phyloP scores from a whole-genome alignment of 176 grass and related monocot species.

The Musa troglodytarum region DNA sequence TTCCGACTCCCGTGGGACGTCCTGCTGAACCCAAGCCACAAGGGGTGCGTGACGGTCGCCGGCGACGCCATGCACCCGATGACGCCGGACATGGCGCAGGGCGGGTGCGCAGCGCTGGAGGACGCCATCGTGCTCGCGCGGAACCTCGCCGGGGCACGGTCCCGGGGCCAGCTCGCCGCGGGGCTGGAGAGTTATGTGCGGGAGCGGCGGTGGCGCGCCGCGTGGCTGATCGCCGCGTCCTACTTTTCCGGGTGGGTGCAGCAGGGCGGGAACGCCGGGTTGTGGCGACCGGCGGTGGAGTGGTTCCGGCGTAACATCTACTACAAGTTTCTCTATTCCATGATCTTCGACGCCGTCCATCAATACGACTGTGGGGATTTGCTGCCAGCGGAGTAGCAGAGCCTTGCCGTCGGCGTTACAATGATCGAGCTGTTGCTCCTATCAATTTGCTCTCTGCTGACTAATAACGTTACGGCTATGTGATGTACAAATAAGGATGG shows the following conservation, averaged over 20 bases:
- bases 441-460: no score
- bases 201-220: slow-evolving; percentile 23
- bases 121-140: slow-evolving; percentile 30
- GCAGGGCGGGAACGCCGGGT: not conserved
- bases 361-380: not conserved
- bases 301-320: slow-evolving; percentile 6
- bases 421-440: no score
- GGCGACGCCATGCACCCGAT: slow-evolving; percentile 36
- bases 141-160: slow-evolving; percentile 2
- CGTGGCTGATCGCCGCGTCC: slow-evolving; percentile 19
- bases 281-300: slow-evolving; percentile 9
- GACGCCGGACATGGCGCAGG: slow-evolving; percentile 19
- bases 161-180: not conserved
- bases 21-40: slow-evolving; percentile 9
- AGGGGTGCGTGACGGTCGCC: slow-evolving; percentile 18
- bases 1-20: slow-evolving; percentile 25
- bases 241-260: slow-evolving; percentile 23
- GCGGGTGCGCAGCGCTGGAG: slow-evolving; percentile 33
- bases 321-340: not conserved
- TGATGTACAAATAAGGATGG: no score
- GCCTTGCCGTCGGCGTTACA: no score
- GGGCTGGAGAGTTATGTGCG: slow-evolving; percentile 16
- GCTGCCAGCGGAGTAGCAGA: not conserved
- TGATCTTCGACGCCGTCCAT: not conserved
- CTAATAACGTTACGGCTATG: no score